phyloP scores from a whole-genome alignment of 495 filamentous ascomycete genomes.

The Hypomontagnella monticulosa region DNA sequence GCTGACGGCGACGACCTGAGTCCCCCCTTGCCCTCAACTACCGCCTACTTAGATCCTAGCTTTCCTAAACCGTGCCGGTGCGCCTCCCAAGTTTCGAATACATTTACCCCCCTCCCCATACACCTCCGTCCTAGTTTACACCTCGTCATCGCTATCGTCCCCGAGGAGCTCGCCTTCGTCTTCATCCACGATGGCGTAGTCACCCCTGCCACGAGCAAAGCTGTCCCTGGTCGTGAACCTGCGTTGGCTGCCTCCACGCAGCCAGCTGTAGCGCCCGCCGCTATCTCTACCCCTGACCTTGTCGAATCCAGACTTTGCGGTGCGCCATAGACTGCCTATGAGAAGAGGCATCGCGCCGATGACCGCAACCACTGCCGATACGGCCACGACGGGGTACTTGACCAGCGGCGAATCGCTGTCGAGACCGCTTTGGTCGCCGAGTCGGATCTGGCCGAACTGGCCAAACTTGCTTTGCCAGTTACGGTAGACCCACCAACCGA shows the following conservation, averaged over 20 bases:
- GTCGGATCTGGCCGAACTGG: constrained; percentile 86
- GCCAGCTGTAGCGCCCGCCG: constrained; percentile 53
- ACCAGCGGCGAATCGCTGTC: constrained; percentile 75
- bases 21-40: constrained; percentile 3
- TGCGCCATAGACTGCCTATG: constrained; percentile 71
- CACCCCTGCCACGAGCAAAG: constrained; percentile 83
- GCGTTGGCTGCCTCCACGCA: constrained; percentile 61
- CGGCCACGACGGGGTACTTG: constrained; percentile 77
- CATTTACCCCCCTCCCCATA: constrained; percentile 8
- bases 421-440: constrained; percentile 72
- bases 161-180: constrained; percentile 95
- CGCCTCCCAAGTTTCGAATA: constrained; percentile 36
- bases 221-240: constrained; percentile 84
- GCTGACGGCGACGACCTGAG: neutral
- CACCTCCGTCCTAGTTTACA: constrained; percentile 50
- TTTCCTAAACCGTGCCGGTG: constrained; percentile 34
- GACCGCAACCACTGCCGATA: constrained; percentile 81
- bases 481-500: constrained; percentile 86
- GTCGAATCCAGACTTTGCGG: constrained; percentile 57
- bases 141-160: constrained; percentile 92
- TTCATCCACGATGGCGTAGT: constrained; percentile 86
- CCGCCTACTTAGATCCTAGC: constrained; percentile 17
- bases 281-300: constrained; percentile 50
- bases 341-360: constrained; percentile 78
- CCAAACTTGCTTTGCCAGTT: constrained; percentile 93